Evolutionary conservation across 495 filamentous ascomycete genomes (phyloP).

Genomic region (Trichodelitschia bisporula): DNA sequence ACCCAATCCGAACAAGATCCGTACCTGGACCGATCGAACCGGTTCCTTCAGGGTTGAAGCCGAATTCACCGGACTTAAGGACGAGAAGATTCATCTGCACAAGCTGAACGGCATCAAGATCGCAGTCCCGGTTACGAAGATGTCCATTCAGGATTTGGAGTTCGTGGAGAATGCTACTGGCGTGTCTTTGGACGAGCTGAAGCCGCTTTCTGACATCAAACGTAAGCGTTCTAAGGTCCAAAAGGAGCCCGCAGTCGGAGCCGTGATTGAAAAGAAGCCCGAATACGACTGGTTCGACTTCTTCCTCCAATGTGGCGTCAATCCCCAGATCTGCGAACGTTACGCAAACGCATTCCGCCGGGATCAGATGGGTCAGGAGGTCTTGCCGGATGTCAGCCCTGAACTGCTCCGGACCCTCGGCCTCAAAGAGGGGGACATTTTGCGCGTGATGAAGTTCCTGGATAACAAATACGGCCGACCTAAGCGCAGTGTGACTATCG

Average conservation of each 20-base stretch:
- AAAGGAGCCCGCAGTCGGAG: slow-evolving; percentile 3
- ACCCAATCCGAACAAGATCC: slow-evolving; percentile 60
- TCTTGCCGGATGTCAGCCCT: slow-evolving; percentile 66
- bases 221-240: slow-evolving; percentile 13
- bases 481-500: slow-evolving; percentile 38
- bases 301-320: slow-evolving; percentile 78
- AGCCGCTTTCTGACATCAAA: slow-evolving; percentile 64
- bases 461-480: slow-evolving; percentile 56
- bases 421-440: slow-evolving; percentile 82
- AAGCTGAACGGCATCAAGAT: slow-evolving; percentile 97
- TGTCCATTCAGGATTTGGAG: slow-evolving; percentile 85
- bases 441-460: slow-evolving; percentile 76
- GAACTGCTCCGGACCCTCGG: slow-evolving; percentile 64
- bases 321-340: slow-evolving; percentile 73
- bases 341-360: slow-evolving; percentile 70
- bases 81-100: slow-evolving; percentile 94
- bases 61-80: slow-evolving; percentile 78
- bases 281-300: slow-evolving; percentile 99
- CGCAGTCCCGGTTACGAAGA: slow-evolving; percentile 80
- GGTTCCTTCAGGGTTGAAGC: slow-evolving; percentile 95
- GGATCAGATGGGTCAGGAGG: slow-evolving; percentile 88
- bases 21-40: slow-evolving; percentile 82
- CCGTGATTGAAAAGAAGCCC: slow-evolving; percentile 29
- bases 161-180: slow-evolving; percentile 74
- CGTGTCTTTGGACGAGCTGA: slow-evolving; percentile 87